Evolutionary conservation across 768 basidiomycete species (phyloP).

Genomic region (Suillus tomentosus): DNA sequence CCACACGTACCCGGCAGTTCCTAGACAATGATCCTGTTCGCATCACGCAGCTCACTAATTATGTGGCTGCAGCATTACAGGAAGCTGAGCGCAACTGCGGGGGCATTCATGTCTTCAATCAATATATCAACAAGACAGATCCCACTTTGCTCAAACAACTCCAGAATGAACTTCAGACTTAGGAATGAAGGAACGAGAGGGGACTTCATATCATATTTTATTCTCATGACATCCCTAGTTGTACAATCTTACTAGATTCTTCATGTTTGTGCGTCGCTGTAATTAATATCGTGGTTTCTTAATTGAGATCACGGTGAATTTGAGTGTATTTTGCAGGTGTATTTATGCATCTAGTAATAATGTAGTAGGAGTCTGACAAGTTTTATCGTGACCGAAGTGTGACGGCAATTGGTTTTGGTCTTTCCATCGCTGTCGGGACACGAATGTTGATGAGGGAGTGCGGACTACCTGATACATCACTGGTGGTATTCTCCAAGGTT

Average conservation of each 20-base stretch:
- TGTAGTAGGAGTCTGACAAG: background rate
- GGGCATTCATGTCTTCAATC: conserved; percentile 61
- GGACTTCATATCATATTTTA: background rate
- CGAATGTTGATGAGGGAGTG: conserved; percentile 44
- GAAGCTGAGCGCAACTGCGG: conserved; percentile 64
- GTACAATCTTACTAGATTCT: background rate
- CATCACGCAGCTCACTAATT: conserved; percentile 61
- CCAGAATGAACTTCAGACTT: conserved; percentile 45
- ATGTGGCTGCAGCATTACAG: conserved; percentile 57
- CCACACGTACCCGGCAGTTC: conserved; percentile 47
- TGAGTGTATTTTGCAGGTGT: background rate
- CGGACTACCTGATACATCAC: conserved; percentile 13
- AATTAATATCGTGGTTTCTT: background rate
- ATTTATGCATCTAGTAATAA: background rate
- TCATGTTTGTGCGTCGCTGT: background rate
- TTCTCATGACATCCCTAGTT: background rate
- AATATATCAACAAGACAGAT: conserved; percentile 68
- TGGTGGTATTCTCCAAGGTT: conserved; percentile 5
- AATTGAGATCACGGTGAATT: background rate
- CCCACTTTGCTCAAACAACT: conserved; percentile 75
- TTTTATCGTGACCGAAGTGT: conserved; percentile 19
- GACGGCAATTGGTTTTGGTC: conserved; percentile 44
- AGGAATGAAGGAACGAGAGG: background rate
- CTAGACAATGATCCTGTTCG: conserved; percentile 73
- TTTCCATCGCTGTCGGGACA: conserved; percentile 51